Base-by-base conservation (phyloP, 768 basidiomycete genomes). In the Pulveroboletus sp. region DNA sequence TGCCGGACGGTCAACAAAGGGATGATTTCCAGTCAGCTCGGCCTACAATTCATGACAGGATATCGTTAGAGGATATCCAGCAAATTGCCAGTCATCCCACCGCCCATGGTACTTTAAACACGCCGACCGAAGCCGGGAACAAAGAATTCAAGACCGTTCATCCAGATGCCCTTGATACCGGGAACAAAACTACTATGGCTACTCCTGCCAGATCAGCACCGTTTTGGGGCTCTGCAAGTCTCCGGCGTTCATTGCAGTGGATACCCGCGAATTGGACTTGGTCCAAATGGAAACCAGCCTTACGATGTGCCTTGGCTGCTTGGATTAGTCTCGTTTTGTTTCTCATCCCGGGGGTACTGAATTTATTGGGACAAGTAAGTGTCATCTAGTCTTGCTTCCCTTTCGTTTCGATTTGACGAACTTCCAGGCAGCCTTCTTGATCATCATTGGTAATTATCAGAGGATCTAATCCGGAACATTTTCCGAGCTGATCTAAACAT, bases 301-400 rank as follows among this genome's bases (percentile, higher is more conserved):
- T 89, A 35, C 79, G 87, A 47, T 79, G 79, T 54, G 77, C 83
- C 11, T 44, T 83, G 36, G 71, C 79, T 1, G 84, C 76, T 15
- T 89, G 84, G 84, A 55, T 84, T 1, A 70, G 80, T 17, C 62
- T 76, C 0, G 60, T 87, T 9, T 59, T 88, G 4, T 80, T 88
- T 60, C 64, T 84, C 14, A 79, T 85, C 38, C 78, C 79, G 0
- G 50, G 45, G 1, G 72, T 79, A 1, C 66, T 80, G 59, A 50
- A 56, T 2, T 55, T 75, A 18, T 65, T 88, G 66, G 86, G 87
- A 0, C 78, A 80, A 70, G 86, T 83, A 54, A 39, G 47, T 36
- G 4, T 42, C 7, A 41, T 39, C 6, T 9, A 0, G 8, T 26
- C 4, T 28, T 6, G 2, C 30, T 17, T 35, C 5, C 8, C 17